Evolutionary conservation across 345 rosid species (phyloP).

Genomic region (Turnera subulata): DNA sequence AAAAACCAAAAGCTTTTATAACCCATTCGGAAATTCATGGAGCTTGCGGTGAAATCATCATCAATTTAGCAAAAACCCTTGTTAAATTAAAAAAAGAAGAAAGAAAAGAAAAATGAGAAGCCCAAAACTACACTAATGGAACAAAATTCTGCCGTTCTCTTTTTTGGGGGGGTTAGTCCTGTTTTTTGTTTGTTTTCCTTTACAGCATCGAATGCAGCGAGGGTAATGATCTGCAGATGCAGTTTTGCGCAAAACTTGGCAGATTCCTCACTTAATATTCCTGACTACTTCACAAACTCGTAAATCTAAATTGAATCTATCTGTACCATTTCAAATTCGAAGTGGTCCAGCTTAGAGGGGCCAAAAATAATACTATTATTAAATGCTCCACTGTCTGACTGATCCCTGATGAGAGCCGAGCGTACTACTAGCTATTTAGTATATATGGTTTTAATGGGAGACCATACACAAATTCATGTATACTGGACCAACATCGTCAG

Average conservation of each 20-base stretch:
- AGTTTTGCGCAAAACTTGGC: conserved; percentile 28
- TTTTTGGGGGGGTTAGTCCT: no score
- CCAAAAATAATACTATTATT: background rate
- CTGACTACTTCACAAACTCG: conserved; percentile 29
- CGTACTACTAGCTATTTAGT: no score
- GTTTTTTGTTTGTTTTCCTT: no score
- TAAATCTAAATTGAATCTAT: conserved; percentile 19
- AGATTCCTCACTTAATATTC: conserved; percentile 40
- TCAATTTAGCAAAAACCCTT: no score
- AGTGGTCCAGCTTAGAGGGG: conserved; percentile 25
- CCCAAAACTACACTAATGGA: no score
- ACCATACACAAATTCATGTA: background rate
- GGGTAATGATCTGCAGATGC: conserved; percentile 21
- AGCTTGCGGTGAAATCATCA: no score
- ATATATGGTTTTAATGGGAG: background rate
- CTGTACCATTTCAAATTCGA: conserved; percentile 33
- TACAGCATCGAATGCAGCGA: background rate
- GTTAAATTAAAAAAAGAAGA: no score
- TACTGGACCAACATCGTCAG: background rate
- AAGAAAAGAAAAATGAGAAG: no score
- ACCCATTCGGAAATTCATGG: no score
- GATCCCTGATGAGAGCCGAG: no score
- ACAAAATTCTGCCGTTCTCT: no score
- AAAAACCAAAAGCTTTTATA: no score
- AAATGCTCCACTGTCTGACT: background rate